These are phyloP conservation scores for Parathielavia hyrcaniae DNA, from an alignment of 495 filamentous ascomycete genomes.

Conservation along the genomic window DNA sequence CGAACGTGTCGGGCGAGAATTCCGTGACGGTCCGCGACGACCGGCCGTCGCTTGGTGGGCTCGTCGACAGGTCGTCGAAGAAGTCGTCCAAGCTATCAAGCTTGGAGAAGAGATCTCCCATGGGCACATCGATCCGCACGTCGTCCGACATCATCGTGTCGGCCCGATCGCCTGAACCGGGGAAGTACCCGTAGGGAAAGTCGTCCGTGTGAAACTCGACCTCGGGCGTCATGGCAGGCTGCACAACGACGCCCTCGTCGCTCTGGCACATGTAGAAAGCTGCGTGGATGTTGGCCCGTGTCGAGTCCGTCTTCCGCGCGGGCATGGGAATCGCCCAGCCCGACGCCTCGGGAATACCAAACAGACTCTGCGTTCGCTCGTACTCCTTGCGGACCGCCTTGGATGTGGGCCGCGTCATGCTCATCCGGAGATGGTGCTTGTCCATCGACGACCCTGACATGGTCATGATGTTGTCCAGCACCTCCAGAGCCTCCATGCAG, in stretches of 20 bases:
- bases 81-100: slow-evolving; percentile 93
- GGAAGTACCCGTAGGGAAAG: slow-evolving; percentile 75
- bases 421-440: slow-evolving; percentile 91
- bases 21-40: slow-evolving; percentile 61
- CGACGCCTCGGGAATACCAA: slow-evolving; percentile 90
- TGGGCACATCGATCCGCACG: slow-evolving; percentile 58
- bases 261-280: slow-evolving; percentile 83
- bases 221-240: slow-evolving; percentile 69
- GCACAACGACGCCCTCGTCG: slow-evolving; percentile 49
- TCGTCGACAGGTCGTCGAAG: slow-evolving; percentile 60
- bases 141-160: slow-evolving; percentile 92
- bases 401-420: slow-evolving; percentile 78
- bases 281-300: slow-evolving; percentile 87
- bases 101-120: slow-evolving; percentile 81
- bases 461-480: slow-evolving; percentile 89
- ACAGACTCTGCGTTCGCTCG: slow-evolving; percentile 86
- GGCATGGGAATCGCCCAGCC: slow-evolving; percentile 97
- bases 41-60: slow-evolving; percentile 48
- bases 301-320: slow-evolving; percentile 75
- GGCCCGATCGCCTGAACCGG: slow-evolving; percentile 53
- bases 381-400: slow-evolving; percentile 86
- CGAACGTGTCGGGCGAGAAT: slow-evolving; percentile 54
- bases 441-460: slow-evolving; percentile 92
- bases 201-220: slow-evolving; percentile 91
- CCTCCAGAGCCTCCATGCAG: slow-evolving; percentile 81